Evolutionary conservation across 129 eudicot species (phyloP).

Genomic region (Saussurea involucrata): DNA sequence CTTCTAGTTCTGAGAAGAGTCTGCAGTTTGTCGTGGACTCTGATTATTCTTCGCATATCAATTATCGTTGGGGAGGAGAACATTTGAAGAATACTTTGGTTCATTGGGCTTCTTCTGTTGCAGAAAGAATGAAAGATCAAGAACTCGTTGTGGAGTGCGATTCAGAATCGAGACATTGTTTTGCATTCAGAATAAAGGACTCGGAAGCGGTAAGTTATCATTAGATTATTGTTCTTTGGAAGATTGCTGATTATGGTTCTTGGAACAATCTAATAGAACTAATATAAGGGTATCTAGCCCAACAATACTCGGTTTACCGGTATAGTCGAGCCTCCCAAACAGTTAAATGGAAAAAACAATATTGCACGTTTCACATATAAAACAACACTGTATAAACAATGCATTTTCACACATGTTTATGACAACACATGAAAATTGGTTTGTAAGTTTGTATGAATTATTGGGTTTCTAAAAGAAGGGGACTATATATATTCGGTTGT

Average conservation of each 20-base stretch:
- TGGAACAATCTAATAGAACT: background rate
- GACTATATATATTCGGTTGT: background rate
- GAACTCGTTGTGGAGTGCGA: conserved; percentile 42
- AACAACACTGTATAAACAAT: background rate
- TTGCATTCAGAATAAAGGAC: conserved; percentile 46
- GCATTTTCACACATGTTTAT: too few relatives aligned
- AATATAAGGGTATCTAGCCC: background rate
- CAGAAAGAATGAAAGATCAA: conserved; percentile 38
- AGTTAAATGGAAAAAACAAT: background rate
- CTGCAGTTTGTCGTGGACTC: conserved; percentile 45
- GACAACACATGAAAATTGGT: background rate
- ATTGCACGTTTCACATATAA: background rate
- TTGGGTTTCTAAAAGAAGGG: background rate
- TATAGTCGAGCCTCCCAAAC: background rate
- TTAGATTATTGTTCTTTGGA: background rate
- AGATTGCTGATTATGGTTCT: background rate
- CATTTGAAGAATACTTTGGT: conserved; percentile 56
- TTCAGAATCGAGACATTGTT: conserved; percentile 61
- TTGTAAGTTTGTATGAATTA: background rate
- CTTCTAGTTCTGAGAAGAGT: conserved; percentile 33
- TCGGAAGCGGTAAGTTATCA: conserved; percentile 37
- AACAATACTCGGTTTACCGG: background rate
- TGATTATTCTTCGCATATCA: conserved; percentile 64
- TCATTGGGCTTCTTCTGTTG: conserved; percentile 60
- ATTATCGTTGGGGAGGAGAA: conserved; percentile 90